Percentiles rank a stretch among this genome's conserved stretches.
These are phyloP conservation scores for Aspergillus ellipticus DNA, from an alignment of 495 filamentous ascomycete genomes.

Conservation along the genomic window DNA sequence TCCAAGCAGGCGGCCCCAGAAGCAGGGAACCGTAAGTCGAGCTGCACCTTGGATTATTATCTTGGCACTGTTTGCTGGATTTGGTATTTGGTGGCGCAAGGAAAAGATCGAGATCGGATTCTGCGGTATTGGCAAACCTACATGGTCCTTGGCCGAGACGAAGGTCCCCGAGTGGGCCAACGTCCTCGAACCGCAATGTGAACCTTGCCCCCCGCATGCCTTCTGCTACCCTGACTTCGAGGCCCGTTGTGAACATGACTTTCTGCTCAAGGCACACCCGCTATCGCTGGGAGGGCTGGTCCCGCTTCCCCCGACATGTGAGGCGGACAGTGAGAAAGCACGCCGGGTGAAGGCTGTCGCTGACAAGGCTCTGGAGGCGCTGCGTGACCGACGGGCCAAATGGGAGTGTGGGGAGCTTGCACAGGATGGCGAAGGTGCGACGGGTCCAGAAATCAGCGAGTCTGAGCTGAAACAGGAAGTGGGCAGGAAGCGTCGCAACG, in stretches of 20 bases:
- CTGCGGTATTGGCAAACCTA: slow-evolving; percentile 77
- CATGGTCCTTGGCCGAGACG: slow-evolving; percentile 48
- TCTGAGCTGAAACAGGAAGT: slow-evolving; percentile 73
- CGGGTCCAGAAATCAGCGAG: slow-evolving; percentile 65
- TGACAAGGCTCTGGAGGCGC: slow-evolving; percentile 80
- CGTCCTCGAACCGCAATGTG: slow-evolving; percentile 73
- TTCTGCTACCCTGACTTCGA: slow-evolving; percentile 77
- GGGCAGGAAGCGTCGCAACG: slow-evolving; percentile 65
- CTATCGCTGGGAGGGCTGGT: slow-evolving; percentile 75
- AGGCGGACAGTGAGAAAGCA: slow-evolving; percentile 89
- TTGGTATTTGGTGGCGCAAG: slow-evolving; percentile 80
- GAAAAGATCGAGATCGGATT: slow-evolving; percentile 95
- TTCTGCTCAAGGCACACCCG: slow-evolving; percentile 79
- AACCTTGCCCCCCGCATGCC: slow-evolving; percentile 88
- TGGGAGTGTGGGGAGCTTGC: slow-evolving; percentile 81
- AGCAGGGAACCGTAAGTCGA: slow-evolving; percentile 33
- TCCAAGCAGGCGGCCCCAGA: slow-evolving; percentile 33
- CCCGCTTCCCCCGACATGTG: slow-evolving; percentile 87
- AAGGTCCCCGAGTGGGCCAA: slow-evolving; percentile 64
- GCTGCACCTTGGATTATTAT: slow-evolving; percentile 64
- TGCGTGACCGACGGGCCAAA: slow-evolving; percentile 80
- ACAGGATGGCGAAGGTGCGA: slow-evolving; percentile 55
- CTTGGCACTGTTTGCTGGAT: slow-evolving; percentile 62
- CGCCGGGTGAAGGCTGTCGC: slow-evolving; percentile 82
- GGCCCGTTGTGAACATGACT: slow-evolving; percentile 80